These are phyloP conservation scores for Flaveria linearis DNA, from an alignment of 129 eudicot species.

Conservation along the genomic window DNA sequence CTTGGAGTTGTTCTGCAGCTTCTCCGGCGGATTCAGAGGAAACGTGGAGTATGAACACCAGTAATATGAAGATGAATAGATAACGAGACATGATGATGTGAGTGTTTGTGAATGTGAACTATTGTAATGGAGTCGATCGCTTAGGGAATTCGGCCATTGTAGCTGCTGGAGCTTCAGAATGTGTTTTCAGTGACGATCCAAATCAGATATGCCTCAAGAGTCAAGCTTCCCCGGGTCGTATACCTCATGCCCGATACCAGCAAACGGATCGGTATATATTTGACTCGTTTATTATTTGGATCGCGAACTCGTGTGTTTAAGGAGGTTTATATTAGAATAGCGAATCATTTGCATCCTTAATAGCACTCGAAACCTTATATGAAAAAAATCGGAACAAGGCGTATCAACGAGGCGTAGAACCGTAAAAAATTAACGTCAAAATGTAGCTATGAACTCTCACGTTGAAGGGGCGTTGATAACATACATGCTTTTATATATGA, in stretches of 20 bases:
- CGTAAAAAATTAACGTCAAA: too few species aligned
- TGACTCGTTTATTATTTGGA: background rate
- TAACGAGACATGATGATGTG: slow-evolving; percentile 38
- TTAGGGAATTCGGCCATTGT: slow-evolving; percentile 21
- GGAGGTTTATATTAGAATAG: too few species aligned
- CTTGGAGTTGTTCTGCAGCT: slow-evolving; percentile 28
- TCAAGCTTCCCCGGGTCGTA: slow-evolving; percentile 2
- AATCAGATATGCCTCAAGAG: slow-evolving; percentile 18
- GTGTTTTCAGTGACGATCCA: slow-evolving; percentile 25
- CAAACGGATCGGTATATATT: background rate
- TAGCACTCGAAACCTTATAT: too few species aligned
- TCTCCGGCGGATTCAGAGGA: slow-evolving; percentile 38
- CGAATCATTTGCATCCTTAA: too few species aligned
- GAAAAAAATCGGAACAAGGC: too few species aligned
- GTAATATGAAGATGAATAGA: slow-evolving; percentile 27
- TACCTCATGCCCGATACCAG: slow-evolving; percentile 10
- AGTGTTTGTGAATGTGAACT: slow-evolving; percentile 7
- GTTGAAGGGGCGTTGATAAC: too few species aligned
- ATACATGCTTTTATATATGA: too few species aligned
- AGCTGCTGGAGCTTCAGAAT: slow-evolving; percentile 17
- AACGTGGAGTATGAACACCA: slow-evolving; percentile 34
- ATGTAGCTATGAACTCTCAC: too few species aligned
- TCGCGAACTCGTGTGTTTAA: too few species aligned
- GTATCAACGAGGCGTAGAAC: too few species aligned
- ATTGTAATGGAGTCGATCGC: slow-evolving; percentile 26